Evolutionary conservation across 139 green algal genomes (phyloP), one percentile per base, ranked within the genome.

Genomic region (Tetradesmus lagerheimii): DNA sequence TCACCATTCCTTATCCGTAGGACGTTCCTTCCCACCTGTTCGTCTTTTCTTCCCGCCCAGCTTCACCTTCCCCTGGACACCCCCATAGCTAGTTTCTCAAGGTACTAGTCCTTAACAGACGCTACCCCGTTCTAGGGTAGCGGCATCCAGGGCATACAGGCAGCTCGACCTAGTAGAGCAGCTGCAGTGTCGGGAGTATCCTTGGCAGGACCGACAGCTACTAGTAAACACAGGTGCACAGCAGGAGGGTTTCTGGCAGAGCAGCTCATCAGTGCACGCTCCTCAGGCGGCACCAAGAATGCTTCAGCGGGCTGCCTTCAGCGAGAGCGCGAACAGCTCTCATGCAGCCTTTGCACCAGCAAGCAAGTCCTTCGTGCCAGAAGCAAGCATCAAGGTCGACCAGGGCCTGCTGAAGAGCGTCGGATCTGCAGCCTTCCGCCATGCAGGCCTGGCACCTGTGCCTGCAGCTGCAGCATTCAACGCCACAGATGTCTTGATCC

Each of bases 321-420:
- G 23, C 57, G 23, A 71, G 57, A 31, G 57, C 57, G 57, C 57
- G 57, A 71, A 71, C 57, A 71, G 57, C 23, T 71, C 57, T 71
- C 57, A 71, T 20, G 57, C 57, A 71, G 57, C 57, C 57, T 71
- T n/a, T n/a, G 57, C 23, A n/a, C 57, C 57, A 71, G 23, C 57
- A 20, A 71, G 57, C 57, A 71, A 71, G 25, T 71, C 57, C 20
- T 71, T 71, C 25, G 57, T 71, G 57, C 57, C 57, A 31, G 57
- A 71, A 31, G 57, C 57, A n/a, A 71, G 23, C 23, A 31, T 71
- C 9, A 71, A 71, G 57, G 57, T 71, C 12, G 57, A 71, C 57
- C 57, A 71, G 57, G 57, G 57, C 57, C 57, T 71, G 57, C 57
- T 71, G 57, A 71, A 71, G 57, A 71, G 57, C 57, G 57, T 71